phyloP scores from a whole-genome alignment of 371 early-diverging fungal species.

The Amoeboaphelidium protococcarum region DNA sequence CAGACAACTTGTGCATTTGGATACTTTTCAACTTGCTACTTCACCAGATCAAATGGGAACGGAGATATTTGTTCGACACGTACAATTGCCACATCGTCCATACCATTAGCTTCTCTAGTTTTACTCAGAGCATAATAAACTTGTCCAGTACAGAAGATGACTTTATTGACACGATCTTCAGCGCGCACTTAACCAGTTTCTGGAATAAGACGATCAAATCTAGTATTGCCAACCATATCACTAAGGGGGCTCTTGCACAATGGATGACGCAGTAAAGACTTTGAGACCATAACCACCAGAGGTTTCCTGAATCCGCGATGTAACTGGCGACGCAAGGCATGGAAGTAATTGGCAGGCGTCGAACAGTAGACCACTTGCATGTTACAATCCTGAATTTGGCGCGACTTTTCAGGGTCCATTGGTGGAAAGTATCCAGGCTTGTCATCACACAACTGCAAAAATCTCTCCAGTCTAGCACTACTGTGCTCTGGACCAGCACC shows the following conservation, averaged over 20 bases:
- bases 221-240: slow-evolving; percentile 53
- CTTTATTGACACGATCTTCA: slow-evolving; percentile 32
- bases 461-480: slow-evolving; percentile 75
- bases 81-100: slow-evolving; percentile 49
- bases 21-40: slow-evolving; percentile 60
- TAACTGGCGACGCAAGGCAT: slow-evolving; percentile 76
- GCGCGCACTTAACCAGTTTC: slow-evolving; percentile 54
- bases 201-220: slow-evolving; percentile 70
- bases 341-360: slow-evolving; percentile 89
- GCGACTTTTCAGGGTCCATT: slow-evolving; percentile 22
- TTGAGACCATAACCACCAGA: slow-evolving; percentile 63
- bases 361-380: slow-evolving; percentile 86
- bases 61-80: slow-evolving; percentile 82
- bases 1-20: slow-evolving; percentile 65
- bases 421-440: slow-evolving; percentile 61
- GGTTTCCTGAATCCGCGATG: slow-evolving; percentile 92
- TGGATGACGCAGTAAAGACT: slow-evolving; percentile 78
- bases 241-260: slow-evolving; percentile 47
- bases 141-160: slow-evolving; percentile 81
- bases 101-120: slow-evolving; percentile 51
- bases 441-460: slow-evolving; percentile 76
- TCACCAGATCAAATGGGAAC: slow-evolving; percentile 79
- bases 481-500: slow-evolving; percentile 95
- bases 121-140: slow-evolving; percentile 72
- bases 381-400: slow-evolving; percentile 66